Percentiles rank a stretch among this genome's conserved stretches.
These are phyloP conservation scores for Tuber magnatum DNA, from an alignment of 495 filamentous ascomycete species.

Conservation along the genomic window DNA sequence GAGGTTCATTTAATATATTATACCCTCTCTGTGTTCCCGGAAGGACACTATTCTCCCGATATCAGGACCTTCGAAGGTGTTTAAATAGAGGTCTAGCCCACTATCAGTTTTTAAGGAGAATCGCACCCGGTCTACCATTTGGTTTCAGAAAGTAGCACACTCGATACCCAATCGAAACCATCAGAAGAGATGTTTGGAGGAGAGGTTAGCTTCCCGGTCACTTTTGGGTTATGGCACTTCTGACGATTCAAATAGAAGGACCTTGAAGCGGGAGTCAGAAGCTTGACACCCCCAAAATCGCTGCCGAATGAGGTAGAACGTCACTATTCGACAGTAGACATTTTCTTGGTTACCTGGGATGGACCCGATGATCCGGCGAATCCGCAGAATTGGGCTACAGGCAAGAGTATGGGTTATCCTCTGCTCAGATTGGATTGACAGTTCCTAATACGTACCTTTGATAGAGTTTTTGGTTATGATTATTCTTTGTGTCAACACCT, in stretches of 20 bases:
- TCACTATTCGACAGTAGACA: background rate
- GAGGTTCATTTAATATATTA: background rate
- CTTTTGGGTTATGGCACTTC: background rate
- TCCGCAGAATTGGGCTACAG: background rate
- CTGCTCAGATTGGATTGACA: background rate
- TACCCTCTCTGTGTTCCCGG: background rate
- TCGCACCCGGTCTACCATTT: background rate
- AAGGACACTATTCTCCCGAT: background rate
- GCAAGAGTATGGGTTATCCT: background rate
- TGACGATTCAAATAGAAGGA: background rate
- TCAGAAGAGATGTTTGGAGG: background rate
- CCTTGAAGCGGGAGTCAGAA: background rate
- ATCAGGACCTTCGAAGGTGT: background rate
- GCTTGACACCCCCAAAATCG: background rate
- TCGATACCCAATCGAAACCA: background rate
- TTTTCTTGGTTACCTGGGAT: background rate
- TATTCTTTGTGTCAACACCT: background rate
- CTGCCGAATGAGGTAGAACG: background rate
- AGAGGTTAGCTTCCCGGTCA: background rate
- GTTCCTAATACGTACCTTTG: background rate
- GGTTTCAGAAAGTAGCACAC: background rate
- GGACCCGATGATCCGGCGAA: background rate
- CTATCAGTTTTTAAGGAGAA: background rate
- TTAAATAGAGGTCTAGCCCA: background rate
- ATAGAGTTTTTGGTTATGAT: background rate